Evolutionary conservation across 164 flowering plant genomes (phyloP), one percentile per base, ranked within the genome.

Genomic region (Kingdonia uniflora): DNA sequence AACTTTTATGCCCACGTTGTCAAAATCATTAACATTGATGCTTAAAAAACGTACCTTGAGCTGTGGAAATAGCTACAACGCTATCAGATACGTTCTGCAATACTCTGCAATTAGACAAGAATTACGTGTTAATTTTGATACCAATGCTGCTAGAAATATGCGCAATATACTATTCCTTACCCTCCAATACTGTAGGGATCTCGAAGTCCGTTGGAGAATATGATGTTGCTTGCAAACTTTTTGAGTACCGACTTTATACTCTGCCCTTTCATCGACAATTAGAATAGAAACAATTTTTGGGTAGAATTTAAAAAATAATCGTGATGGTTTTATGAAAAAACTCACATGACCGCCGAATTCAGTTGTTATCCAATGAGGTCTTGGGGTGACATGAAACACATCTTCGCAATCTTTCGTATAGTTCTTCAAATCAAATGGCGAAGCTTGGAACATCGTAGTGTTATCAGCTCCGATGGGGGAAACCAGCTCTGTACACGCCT

Each of bases 151-250:
- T 24, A 25, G 11, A 42, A 48, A 53, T 26, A 16, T 14, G 5
- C 11, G 5, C 1, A 15, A 6, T 43, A 5, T 44, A 10, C 22
- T 0, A 5, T 43, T 23, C 19, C 0, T 17, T 85, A 85, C 94
- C 94, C 95, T 64, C 77, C 89, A 40, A 64, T 67, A 37, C 90
- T 85, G 38, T 74, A 80, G 19, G 95, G 87, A 65, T 85, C 95
- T 67, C 67, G 57, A 14, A 80, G 74, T 39, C 95, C 89, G 49
- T 85, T 82, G 50, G 95, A 85, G 67, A 82, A 82, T 23, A 85
- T 83, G 42, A 85, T 81, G 65, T 85, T 85, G 80, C 87, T 85
- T 0, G 61, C 95, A 62, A 79, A 82, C 19, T 67, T 62, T 3
- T 62, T 49, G 19, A 82, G 84, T 42, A 72, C 62, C 40, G 64